Evolutionary conservation across 1,284 basidiomycete genomes (phyloP).

Genomic region (Phylloporus gajari): DNA sequence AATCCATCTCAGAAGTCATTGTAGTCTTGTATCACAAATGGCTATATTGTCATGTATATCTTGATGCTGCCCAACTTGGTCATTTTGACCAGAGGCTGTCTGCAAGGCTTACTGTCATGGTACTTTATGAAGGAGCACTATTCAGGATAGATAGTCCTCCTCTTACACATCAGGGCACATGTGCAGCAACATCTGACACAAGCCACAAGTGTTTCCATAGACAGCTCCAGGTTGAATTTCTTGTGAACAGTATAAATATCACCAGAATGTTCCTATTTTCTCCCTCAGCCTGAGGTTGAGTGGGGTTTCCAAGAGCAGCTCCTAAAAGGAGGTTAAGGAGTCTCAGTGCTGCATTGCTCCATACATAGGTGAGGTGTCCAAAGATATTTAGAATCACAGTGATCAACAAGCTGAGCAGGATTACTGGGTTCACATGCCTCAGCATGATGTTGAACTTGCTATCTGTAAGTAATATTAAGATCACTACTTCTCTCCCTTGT

Average conservation of each 20-base stretch:
- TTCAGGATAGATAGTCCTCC: constrained; percentile 2
- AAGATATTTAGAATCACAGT: neutral
- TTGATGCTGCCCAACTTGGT: neutral
- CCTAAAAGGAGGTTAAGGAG: neutral
- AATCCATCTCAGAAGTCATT: constrained; percentile 45
- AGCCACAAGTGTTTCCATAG: neutral
- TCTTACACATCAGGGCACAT: neutral
- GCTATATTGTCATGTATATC: constrained; percentile 20
- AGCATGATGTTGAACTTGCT: neutral
- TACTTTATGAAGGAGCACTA: constrained; percentile 11
- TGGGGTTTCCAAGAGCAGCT: neutral
- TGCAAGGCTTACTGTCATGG: constrained; percentile 2
- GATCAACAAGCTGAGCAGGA: neutral
- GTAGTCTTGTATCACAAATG: constrained; percentile 39
- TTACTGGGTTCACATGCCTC: neutral
- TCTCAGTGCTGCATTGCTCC: neutral
- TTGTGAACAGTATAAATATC: neutral
- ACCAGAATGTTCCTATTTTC: no score
- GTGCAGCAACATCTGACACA: neutral
- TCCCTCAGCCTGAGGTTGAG: no score
- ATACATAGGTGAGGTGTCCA: neutral
- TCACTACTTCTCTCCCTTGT: no score
- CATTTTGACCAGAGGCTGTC: constrained; percentile 2
- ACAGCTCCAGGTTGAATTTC: neutral
- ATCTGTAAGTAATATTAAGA: no score